These are phyloP conservation scores for Chrysoporthe cubensis DNA, from an alignment of 2,329 filamentous ascomycete species.

Conservation along the genomic window DNA sequence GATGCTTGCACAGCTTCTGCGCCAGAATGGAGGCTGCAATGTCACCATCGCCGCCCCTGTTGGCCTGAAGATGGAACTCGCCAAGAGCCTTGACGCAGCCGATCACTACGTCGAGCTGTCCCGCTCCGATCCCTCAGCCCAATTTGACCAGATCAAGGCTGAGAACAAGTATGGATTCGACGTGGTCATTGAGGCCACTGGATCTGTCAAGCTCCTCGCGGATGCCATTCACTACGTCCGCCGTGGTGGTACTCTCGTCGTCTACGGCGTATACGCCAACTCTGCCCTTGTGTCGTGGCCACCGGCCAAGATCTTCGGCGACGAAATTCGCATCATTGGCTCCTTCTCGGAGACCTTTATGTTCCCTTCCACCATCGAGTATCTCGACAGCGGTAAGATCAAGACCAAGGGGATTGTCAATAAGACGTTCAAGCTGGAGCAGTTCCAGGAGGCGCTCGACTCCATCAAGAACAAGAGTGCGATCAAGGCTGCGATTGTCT, in stretches of 20 bases:
- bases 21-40: constrained; percentile 69
- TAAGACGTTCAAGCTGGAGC: constrained; percentile 73
- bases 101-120: constrained; percentile 60
- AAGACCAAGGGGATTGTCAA: constrained; percentile 72
- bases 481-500: constrained; percentile 75
- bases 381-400: constrained; percentile 63
- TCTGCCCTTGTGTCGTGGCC: constrained; percentile 68
- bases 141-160: constrained; percentile 65
- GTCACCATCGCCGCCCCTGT: constrained; percentile 71
- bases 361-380: constrained; percentile 61
- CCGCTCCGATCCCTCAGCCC: constrained; percentile 56
- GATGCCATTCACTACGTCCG: constrained; percentile 73
- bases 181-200: constrained; percentile 72
- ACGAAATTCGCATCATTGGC: constrained; percentile 73
- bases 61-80: constrained; percentile 73
- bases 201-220: constrained; percentile 70
- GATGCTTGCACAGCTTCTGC: constrained; percentile 64
- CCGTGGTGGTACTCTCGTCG: constrained; percentile 61
- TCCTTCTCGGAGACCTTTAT: constrained; percentile 76
- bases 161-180: constrained; percentile 76
- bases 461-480: constrained; percentile 73
- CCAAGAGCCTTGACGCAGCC: constrained; percentile 58
- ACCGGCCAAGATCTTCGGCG: constrained; percentile 71
- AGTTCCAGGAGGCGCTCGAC: constrained; percentile 72
- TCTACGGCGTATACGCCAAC: constrained; percentile 62